Conservation (phyloP, 768 basidiomycete genomes). For the Roridomyces roridus region DNA sequence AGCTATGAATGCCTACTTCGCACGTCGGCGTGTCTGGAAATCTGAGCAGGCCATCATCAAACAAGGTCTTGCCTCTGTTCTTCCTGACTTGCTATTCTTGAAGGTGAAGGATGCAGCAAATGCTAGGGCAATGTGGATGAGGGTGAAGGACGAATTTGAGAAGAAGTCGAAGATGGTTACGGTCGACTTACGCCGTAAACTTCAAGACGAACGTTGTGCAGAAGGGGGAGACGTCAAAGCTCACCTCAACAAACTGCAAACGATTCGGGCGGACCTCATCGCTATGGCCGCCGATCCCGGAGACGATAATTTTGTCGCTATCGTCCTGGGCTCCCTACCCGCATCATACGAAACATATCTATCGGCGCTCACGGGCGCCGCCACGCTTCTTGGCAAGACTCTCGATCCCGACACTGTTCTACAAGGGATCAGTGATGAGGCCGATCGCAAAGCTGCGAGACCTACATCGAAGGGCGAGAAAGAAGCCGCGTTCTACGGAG, state of each 20-base stretch:
- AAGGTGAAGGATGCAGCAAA: slow-evolving; percentile 20
- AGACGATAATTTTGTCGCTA: no score
- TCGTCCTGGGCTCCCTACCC: no score
- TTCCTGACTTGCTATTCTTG: slow-evolving; percentile 30
- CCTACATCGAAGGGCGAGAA: background rate
- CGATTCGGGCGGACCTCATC: no score
- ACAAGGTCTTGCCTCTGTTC: slow-evolving; percentile 26
- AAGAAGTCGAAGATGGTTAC: slow-evolving; percentile 26
- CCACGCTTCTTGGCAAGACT: no score
- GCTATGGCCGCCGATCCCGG: no score
- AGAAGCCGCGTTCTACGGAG: slow-evolving; percentile 9
- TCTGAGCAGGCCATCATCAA: slow-evolving; percentile 26
- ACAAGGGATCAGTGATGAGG: no score
- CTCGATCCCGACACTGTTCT: no score
- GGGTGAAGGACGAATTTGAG: no score
- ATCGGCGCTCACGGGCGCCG: no score
- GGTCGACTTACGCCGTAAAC: slow-evolving; percentile 24
- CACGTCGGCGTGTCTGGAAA: slow-evolving; percentile 12
- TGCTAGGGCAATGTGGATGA: slow-evolving; percentile 25
- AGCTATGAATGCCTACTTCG: background rate
- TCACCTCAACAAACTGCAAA: slow-evolving; percentile 22
- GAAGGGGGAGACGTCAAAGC: slow-evolving; percentile 28
- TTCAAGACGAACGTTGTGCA: slow-evolving; percentile 28
- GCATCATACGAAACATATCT: no score
- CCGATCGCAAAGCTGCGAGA: no score